A percentile compares a stretch with the other conserved stretches of the same genome.
phyloP scores from a whole-genome alignment of 306 rosid genomes.

The Cucurbita moschata region DNA sequence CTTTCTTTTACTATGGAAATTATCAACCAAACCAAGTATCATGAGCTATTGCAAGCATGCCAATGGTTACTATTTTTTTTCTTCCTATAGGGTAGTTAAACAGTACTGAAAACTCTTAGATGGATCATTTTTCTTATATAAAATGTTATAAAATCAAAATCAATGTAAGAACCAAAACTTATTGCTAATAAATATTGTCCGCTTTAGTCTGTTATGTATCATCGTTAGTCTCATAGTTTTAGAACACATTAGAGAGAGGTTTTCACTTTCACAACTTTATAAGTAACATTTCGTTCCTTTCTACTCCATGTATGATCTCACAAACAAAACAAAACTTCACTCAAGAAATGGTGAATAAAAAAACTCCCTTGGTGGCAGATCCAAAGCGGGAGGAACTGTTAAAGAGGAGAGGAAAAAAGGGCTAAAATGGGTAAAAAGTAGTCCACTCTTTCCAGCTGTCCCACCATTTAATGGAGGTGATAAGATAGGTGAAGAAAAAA shows the following conservation, averaged over 20 bases:
- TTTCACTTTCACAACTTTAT: no score
- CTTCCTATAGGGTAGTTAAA: background rate
- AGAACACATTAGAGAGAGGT: no score
- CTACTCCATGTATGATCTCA: background rate
- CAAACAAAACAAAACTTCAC: background rate
- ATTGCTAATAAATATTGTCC: no score
- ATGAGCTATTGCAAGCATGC: background rate
- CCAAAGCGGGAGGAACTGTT: background rate
- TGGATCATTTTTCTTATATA: background rate
- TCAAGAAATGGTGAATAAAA: background rate
- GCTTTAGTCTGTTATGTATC: no score
- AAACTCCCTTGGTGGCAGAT: background rate
- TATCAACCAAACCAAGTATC: background rate
- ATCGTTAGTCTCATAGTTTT: accelerated
- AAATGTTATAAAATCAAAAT: background rate
- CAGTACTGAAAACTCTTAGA: background rate
- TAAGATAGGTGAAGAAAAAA: conserved; percentile 32
- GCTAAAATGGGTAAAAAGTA: conserved; percentile 13
- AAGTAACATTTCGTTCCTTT: no score
- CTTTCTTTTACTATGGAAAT: background rate
- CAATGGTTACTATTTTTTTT: background rate
- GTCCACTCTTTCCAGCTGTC: conserved; percentile 12
- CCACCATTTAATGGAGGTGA: conserved; percentile 35
- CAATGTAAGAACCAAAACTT: no score
- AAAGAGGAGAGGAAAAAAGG: conserved; percentile 5